phyloP scores from a whole-genome alignment of 768 basidiomycete genomes.

The Psilocybe tampanensis region DNA sequence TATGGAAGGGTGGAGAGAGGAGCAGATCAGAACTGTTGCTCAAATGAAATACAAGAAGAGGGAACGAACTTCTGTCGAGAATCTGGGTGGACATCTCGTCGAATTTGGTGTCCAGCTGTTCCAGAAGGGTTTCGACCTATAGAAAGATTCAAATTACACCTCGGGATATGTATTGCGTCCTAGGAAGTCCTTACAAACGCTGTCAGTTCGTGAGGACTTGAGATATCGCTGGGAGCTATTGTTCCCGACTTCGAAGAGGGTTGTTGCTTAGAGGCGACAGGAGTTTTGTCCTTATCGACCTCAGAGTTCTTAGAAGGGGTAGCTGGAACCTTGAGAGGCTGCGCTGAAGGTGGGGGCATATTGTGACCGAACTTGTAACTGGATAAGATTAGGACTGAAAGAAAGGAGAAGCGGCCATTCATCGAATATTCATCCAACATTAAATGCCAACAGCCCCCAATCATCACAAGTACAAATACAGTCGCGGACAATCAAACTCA shows the following conservation, averaged over 20 bases:
- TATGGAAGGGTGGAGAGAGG: not conserved
- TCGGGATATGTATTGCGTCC: not conserved
- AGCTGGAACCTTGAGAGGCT: slow-evolving; percentile 67
- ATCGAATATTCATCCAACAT: not conserved
- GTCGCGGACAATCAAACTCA: too few relatives aligned
- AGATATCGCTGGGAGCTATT: slow-evolving; percentile 64
- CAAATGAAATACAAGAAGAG: not conserved
- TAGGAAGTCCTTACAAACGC: slow-evolving; percentile 74
- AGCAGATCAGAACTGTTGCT: not conserved
- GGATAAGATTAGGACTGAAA: slow-evolving; percentile 1
- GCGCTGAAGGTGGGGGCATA: slow-evolving; percentile 51
- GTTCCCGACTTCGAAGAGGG: slow-evolving; percentile 40
- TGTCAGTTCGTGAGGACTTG: slow-evolving; percentile 92
- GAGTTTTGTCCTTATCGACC: slow-evolving; percentile 53
- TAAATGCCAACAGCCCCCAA: not conserved
- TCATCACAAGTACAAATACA: slow-evolving; percentile 21
- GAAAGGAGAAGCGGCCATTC: too few relatives aligned
- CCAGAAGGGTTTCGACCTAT: slow-evolving; percentile 86
- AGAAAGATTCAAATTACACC: not conserved
- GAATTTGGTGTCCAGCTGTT: slow-evolving; percentile 88
- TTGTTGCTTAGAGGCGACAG: slow-evolving; percentile 46
- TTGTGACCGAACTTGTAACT: not conserved
- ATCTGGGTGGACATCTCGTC: slow-evolving; percentile 94
- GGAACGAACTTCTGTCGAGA: slow-evolving; percentile 72
- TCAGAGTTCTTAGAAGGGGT: slow-evolving; percentile 52